Evolutionary conservation across 2,329 filamentous ascomycete species (phyloP), one percentile per base, ranked within the genome.

Genomic region (Arthrinium puccinioides): DNA sequence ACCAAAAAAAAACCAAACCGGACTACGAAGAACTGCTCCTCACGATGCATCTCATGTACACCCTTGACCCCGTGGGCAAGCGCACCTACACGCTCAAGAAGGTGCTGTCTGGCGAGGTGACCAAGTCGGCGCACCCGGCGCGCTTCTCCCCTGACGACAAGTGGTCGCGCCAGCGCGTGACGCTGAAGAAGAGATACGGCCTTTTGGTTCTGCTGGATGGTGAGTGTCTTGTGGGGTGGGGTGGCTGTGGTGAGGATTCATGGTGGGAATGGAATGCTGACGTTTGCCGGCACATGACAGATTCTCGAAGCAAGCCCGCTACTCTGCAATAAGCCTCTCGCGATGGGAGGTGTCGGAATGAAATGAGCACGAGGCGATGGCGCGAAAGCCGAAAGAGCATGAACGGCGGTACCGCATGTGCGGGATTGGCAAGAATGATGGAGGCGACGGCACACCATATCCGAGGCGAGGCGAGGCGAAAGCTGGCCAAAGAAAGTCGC

Each of bases 91-190:
- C 92, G 32, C 79, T 97, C 49, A 90, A 96, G 70, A 96, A 97
- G 72, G 78, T 94, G 50, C 70, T 75, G 53, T 73, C 80, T 52
- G 84, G 84, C 57, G 79, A 88, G 59, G 87, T 96, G 57, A 94
- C 90, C 62, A 95, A 94, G 74, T 92, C 85, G 37, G 92, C 92
- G 39, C 90, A 97, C 69, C 90, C 92, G 32, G 92, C 92, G 29
- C 78, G 92, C 51, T 98, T 97, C 74, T 95, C 87, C 32, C 92
- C 92, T 46, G 92, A 98, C 67, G 92, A 98, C 74, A 95, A 96
- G 74, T 97, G 94, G 76, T 95, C 88, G 56, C 85, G 87, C 59
- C 90, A 97, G 69, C 81, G 92, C 52, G 88, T 97, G 34, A 94
- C 88, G 15, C 74, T 97, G 55, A 95, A 96, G 82, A 88, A 86